Conservation (phyloP, 768 basidiomycete genomes). For the Xerocomellus amylosporus region DNA sequence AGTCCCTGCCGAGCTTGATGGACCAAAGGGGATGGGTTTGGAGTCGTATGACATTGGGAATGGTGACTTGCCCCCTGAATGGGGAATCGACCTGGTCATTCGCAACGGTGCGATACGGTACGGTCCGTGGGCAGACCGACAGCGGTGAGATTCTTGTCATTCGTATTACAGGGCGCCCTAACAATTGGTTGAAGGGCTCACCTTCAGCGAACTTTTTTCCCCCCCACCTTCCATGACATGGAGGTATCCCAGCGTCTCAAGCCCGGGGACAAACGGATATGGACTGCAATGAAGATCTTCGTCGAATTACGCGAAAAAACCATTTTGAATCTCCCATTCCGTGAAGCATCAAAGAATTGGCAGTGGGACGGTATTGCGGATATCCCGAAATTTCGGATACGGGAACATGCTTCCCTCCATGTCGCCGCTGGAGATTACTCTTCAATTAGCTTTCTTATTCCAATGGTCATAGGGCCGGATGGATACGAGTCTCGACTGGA, state of each 20-base stretch:
- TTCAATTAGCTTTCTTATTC: constrained; percentile 79
- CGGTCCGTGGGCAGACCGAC: constrained; percentile 96
- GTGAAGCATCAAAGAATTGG: constrained; percentile 97
- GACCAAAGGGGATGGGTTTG: constrained; percentile 30
- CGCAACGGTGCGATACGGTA: constrained; percentile 74
- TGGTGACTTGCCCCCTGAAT: constrained; percentile 85
- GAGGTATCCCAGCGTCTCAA: constrained; percentile 55
- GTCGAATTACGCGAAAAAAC: constrained; percentile 78
- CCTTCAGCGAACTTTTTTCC: constrained; percentile 82
- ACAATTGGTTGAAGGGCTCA: constrained; percentile 47
- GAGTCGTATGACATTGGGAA: constrained; percentile 76
- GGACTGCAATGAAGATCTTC: constrained; percentile 79
- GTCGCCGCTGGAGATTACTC: constrained; percentile 76
- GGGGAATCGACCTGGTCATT: constrained; percentile 88
- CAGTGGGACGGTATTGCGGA: constrained; percentile 72
- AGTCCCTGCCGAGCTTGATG: constrained; percentile 47
- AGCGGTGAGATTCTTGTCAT: constrained; percentile 50
- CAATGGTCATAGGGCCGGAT: constrained; percentile 66
- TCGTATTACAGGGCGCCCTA: neutral
- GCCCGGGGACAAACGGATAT: constrained; percentile 78
- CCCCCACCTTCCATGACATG: constrained; percentile 66
- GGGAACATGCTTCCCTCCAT: constrained; percentile 71
- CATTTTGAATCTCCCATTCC: constrained; percentile 80
- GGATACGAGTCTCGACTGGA: constrained; percentile 83
- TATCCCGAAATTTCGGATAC: constrained; percentile 49